Conservation (phyloP, 305 asterid species). For the Fraxinus dipetala region DNA sequence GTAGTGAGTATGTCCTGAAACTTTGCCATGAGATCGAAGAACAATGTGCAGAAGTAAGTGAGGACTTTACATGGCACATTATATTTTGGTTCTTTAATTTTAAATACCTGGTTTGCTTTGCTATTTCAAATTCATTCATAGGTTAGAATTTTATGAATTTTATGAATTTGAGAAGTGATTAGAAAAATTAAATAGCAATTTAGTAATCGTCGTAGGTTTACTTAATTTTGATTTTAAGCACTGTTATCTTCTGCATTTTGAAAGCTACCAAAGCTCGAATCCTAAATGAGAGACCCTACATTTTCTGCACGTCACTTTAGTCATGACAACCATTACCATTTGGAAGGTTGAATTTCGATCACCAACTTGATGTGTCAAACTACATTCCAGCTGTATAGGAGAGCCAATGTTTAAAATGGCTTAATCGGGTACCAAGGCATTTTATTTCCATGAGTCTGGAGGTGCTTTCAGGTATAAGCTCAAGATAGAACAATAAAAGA, state of each 20-base stretch:
- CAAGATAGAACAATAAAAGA: neutral
- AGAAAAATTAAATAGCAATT: conserved; percentile 1
- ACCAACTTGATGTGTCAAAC: conserved; percentile 8
- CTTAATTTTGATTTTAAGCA: neutral
- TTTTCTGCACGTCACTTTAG: neutral
- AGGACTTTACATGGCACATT: neutral
- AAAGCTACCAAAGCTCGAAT: neutral
- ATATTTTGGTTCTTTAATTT: neutral
- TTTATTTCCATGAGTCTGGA: neutral
- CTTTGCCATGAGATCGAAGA: conserved; percentile 88
- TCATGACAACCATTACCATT: neutral
- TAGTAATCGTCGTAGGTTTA: neutral
- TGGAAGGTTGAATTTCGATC: neutral
- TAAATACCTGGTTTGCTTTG: conserved; percentile 4
- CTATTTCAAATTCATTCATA: conserved; percentile 1
- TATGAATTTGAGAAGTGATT: neutral
- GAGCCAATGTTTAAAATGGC: neutral
- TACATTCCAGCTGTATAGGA: neutral
- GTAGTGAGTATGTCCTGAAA: conserved; percentile 83
- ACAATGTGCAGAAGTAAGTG: conserved; percentile 77
- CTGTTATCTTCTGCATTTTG: neutral
- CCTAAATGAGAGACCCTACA: neutral
- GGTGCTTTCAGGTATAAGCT: neutral
- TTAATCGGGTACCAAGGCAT: neutral
- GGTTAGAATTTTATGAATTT: neutral